Base-by-base conservation (phyloP, 805 yeast genomes). In the Ogataea pini region DNA sequence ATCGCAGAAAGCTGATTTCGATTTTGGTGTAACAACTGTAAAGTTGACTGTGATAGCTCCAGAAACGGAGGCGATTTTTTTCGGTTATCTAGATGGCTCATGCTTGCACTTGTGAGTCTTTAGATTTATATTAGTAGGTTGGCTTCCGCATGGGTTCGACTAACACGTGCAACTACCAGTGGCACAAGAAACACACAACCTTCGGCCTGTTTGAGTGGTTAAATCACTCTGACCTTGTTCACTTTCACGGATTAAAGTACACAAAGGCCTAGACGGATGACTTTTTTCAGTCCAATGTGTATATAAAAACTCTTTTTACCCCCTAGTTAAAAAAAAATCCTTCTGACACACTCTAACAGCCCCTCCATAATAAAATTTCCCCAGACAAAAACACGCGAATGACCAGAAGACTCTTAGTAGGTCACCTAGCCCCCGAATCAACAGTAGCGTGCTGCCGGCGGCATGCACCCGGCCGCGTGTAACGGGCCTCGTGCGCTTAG, bases 31-130 rank as follows among this genome's bases (percentile, higher is more conserved):
- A 65, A 46, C 16, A 56, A 38, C 24, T 56, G 53, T 22, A 63
- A 36, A 4, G 67, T 63, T 18, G 61, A 54, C 16, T 55, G 58
- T 8, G 69, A 64, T 14, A 67, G 53, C 52, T 67, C 68, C 25
- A 67, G 48, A 42, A 65, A 67, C 7, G 68, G 70, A 20, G 67
- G 61, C 25, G 65, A 54, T 40, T 52, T 58, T 42, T 58, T 57
- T 42, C 61, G 58, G 16, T 55, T 44, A 27, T 62, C 61, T 38
- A 59, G 36, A 40, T 60, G 56, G 36, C 50, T 49, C 59, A 55
- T 57, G 29, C 22, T 50, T 38, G 37, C 44, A 46, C 36, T 16
- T 17, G 16, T 22, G 24, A 27, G 19, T 39, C 37, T 41, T 31
- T 31, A 17, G 18, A 14, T 31, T n/a, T 31, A 31, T n/a, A 31